Base-by-base conservation (phyloP, 2,329 filamentous ascomycete genomes). In the Monosporascus sp. region DNA sequence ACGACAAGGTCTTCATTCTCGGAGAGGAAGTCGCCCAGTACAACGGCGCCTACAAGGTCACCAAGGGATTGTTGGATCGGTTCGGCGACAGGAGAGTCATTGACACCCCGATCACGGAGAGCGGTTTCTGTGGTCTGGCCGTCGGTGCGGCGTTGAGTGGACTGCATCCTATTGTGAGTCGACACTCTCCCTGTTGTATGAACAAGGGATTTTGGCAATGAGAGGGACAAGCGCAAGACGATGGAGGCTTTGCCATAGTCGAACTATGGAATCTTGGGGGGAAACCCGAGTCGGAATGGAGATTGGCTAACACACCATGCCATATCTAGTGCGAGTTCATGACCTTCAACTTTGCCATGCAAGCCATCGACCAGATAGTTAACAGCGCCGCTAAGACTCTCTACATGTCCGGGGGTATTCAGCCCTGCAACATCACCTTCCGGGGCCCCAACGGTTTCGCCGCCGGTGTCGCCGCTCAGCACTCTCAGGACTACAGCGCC, bases 331-430 rank as follows among this genome's bases (percentile, higher is more conserved):
- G 89, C 84, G 94, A 99, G 80, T 99, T 99, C 83, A 99, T 99
- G 94, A 99, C 94, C 69, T 97, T 96, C 86, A 99, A 99, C 85
- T 97, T 97, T 73, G 93, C 94, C 75, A 99, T 99, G 94, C 94
- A 99, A 80, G 91, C 94, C 72, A 99, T 99, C 75, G 94, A 99
- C 74, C 94, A 99, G 75, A 90, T 99, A 72, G 92, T 99, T 85
- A 99, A 99, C 86, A 97, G 93, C 49, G 94, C 83, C 65, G 94
- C 91, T 70, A 99, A 99, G 84, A 99, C 94, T 54, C 93, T 99
- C 71, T 99, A 99, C 83, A 99, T 99, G 94, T 97, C 94, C 61
- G 94, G 94, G 68, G 94, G 94, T 74, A 97, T 97, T 74, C 94
- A 99, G 78, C 94, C 94, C 67, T 99, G 94, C 80, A 97, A 97